Percentiles rank a stretch among this genome's conserved stretches.
These are phyloP conservation scores for Syzygium jambos DNA, from an alignment of 345 rosid genomes.

Conservation along the genomic window DNA sequence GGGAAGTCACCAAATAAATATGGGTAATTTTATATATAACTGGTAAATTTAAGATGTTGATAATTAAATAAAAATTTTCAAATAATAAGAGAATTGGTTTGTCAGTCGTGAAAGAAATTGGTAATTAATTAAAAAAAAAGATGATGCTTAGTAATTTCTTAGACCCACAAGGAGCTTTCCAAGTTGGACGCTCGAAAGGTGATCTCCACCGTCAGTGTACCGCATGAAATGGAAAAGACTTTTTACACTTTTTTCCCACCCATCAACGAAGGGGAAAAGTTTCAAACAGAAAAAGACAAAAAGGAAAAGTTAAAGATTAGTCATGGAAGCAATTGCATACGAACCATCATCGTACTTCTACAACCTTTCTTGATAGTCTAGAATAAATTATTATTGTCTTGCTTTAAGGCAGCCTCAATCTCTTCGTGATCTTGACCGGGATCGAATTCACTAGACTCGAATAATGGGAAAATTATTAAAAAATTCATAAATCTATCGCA, in stretches of 20 bases:
- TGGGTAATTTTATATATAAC: too few species aligned
- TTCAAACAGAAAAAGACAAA: too few species aligned
- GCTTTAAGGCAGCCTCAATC: neutral
- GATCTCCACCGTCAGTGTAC: neutral
- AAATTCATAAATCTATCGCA: too few species aligned
- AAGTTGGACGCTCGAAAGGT: neutral
- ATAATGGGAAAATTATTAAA: too few species aligned
- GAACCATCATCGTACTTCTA: neutral
- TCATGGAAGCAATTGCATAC: neutral
- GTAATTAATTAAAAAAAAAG: neutral
- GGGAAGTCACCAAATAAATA: neutral
- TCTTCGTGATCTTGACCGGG: neutral
- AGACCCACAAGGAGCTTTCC: neutral
- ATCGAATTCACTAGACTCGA: too few species aligned
- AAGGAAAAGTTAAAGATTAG: neutral
- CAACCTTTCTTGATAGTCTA: neutral
- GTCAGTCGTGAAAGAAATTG: neutral
- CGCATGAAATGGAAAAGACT: neutral
- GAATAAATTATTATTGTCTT: neutral
- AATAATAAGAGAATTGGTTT: too few species aligned
- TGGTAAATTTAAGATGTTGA: neutral
- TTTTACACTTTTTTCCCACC: neutral
- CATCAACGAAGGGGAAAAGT: neutral
- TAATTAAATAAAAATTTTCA: neutral
- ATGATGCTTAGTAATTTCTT: neutral